These are phyloP conservation scores for Daldinia bambusicola DNA, from an alignment of 495 filamentous ascomycete species.

Conservation along the genomic window DNA sequence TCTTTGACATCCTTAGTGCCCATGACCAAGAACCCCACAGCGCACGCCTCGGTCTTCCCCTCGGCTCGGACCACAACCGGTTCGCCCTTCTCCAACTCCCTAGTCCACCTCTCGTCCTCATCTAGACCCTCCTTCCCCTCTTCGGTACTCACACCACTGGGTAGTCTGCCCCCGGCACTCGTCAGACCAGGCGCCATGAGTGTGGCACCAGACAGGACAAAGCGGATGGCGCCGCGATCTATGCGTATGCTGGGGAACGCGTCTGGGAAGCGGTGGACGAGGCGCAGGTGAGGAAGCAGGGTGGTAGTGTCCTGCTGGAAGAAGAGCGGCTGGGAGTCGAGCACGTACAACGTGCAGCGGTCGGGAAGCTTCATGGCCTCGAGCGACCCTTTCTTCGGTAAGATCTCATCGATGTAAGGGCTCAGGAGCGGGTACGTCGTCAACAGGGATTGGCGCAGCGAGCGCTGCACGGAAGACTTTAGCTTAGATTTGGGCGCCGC, in stretches of 20 bases:
- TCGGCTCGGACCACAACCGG: constrained; percentile 91
- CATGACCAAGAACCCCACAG: constrained; percentile 85
- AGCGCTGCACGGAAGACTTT: constrained; percentile 93
- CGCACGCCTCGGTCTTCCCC: constrained; percentile 90
- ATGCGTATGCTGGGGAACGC: constrained; percentile 75
- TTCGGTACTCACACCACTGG: constrained; percentile 58
- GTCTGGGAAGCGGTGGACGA: constrained; percentile 77
- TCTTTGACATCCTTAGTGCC: constrained; percentile 92
- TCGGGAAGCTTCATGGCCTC: constrained; percentile 95
- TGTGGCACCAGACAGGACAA: constrained; percentile 90
- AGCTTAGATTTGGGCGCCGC: constrained; percentile 90
- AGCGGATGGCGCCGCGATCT: constrained; percentile 95
- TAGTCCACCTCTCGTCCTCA: constrained; percentile 61
- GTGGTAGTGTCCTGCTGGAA: constrained; percentile 85
- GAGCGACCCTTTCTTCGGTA: constrained; percentile 94
- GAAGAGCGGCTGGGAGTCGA: constrained; percentile 81
- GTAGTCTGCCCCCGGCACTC: constrained; percentile 79
- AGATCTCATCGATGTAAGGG: constrained; percentile 90
- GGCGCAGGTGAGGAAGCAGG: constrained; percentile 79
- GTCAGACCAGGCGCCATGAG: constrained; percentile 97
- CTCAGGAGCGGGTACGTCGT: constrained; percentile 87
- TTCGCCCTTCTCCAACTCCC: constrained; percentile 75
- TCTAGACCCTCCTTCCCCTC: constrained; percentile 58
- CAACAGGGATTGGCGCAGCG: constrained; percentile 80
- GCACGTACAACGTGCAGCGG: constrained; percentile 83